phyloP scores from a whole-genome alignment of 352 stramenopile genomes.

The Thalassiosira sp. region DNA sequence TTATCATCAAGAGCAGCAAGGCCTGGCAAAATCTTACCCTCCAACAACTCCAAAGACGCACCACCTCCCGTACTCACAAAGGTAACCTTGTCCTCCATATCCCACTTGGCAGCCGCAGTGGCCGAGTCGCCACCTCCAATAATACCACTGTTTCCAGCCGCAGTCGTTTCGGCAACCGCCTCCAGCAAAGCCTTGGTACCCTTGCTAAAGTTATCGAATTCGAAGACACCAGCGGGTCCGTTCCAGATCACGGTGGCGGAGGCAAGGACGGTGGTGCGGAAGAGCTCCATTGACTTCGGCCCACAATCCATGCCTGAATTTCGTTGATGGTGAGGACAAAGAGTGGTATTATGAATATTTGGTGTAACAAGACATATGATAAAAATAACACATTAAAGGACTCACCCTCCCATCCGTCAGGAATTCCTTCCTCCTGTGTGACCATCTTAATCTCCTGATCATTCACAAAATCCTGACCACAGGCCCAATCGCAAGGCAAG shows the following conservation, averaged over 20 bases:
- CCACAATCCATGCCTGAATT: constrained; percentile 83
- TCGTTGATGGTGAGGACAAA: neutral
- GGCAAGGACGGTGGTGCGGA: constrained; percentile 80
- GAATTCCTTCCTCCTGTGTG: constrained; percentile 87
- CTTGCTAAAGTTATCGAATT: constrained; percentile 94
- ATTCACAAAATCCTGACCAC: constrained; percentile 35
- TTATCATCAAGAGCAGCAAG: constrained; percentile 88
- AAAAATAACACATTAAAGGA: too few relatives aligned
- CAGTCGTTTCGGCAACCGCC: constrained; percentile 90
- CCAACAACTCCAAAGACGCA: constrained; percentile 94
- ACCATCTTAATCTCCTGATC: constrained; percentile 44
- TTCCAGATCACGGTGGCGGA: constrained; percentile 97
- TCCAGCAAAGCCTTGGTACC: constrained; percentile 88
- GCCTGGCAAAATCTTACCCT: constrained; percentile 95
- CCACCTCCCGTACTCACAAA: constrained; percentile 92
- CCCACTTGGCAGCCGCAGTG: constrained; percentile 83
- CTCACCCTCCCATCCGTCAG: constrained; percentile 86
- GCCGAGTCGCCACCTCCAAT: constrained; percentile 94
- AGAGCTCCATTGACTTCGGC: constrained; percentile 64
- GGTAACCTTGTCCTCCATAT: constrained; percentile 84
- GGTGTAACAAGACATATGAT: too few relatives aligned
- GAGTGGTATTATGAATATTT: neutral
- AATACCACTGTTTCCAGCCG: constrained; percentile 93
- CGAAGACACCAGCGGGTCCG: constrained; percentile 96
- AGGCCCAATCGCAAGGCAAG: constrained; percentile 55